Base-by-base conservation (phyloP, 108 stramenopile species). In the Craspedostauros australis region DNA sequence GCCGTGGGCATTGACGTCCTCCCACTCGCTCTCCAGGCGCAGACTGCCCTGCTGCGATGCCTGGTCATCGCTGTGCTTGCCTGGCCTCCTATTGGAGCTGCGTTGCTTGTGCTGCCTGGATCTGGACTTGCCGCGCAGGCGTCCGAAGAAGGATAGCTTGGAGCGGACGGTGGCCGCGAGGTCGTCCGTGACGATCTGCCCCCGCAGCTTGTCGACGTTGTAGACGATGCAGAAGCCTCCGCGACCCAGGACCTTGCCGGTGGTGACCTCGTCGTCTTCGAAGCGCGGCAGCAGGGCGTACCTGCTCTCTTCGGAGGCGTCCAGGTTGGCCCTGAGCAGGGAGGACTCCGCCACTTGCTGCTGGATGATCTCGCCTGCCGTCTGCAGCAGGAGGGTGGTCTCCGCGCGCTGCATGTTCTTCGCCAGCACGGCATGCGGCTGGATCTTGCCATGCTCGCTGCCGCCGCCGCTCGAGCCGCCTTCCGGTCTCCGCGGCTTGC, bases 261-360 rank as follows among this genome's bases (percentile, higher is more conserved):
- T 39, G 68, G 72, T 6, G 76, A 73, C 57, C 77, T 82, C 39
- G 46, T 82, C 20, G 42, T 82, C 9, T 22, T 82, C 8, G 80
- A 82, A 19, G 44, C 31, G 49, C 5, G 38, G 46, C 0, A 65
- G 27, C n/a, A n/a, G n/a, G n/a, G n/a, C n/a, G n/a, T n/a, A n/a
- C 27, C 50, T 27, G 2, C 26, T 29, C 4, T 45, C 26, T 15
- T 9, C 24, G 3, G 22, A 20, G 1, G 27, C 22, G 37, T 54
- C 44, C n/a, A n/a, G n/a, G n/a, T n/a, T n/a, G n/a, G n/a, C n/a
- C n/a, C n/a, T n/a, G 3, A 45, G 31, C 22, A 54, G 26, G 16
- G 29, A 25, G 11, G 62, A 57, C 22, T 24, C 30, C n/a, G 22
- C 26, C 31, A 57, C 32, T 27, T 65, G 48, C 26, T 57, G 55